Percentiles rank a stretch among this genome's conserved stretches.
phyloP scores from a whole-genome alignment of 768 basidiomycete genomes.

The Rossbeevera mucosa region DNA sequence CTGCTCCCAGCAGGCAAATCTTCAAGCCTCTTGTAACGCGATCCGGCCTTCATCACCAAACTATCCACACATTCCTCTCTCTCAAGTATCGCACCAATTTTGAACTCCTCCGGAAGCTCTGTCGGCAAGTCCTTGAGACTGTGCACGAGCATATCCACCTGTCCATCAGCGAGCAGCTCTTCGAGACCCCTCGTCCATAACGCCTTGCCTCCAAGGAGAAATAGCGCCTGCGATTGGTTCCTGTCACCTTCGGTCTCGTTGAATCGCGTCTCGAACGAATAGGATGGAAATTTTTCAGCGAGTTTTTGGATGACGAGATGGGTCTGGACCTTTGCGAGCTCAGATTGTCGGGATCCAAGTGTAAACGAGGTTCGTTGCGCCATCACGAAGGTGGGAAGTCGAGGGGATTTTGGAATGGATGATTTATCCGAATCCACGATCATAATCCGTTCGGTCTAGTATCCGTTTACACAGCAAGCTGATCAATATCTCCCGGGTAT shows the following conservation, averaged over 20 bases:
- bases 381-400: constrained; percentile 8
- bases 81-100: constrained; percentile 79
- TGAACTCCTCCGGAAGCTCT: constrained; percentile 74
- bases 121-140: constrained; percentile 93
- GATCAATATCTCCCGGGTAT: background rate
- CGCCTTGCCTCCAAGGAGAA: constrained; percentile 85
- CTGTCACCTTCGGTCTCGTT: constrained; percentile 82
- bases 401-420: background rate
- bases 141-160: constrained; percentile 91
- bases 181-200: constrained; percentile 98
- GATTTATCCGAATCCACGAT: too few relatives aligned
- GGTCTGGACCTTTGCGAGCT: constrained; percentile 89
- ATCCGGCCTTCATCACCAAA: constrained; percentile 77
- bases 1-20: constrained; percentile 86
- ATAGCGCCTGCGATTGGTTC: constrained; percentile 85
- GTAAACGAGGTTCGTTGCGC: constrained; percentile 46
- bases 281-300: constrained; percentile 47
- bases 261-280: constrained; percentile 48
- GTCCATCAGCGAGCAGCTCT: constrained; percentile 63
- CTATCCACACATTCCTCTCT: constrained; percentile 88
- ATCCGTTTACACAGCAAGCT: background rate
- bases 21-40: constrained; percentile 62
- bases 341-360: constrained; percentile 81
- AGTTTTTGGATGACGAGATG: constrained; percentile 70
- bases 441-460: background rate